Evolutionary conservation across 805 yeast species (phyloP), one percentile per base, ranked within the genome.

Genomic region (Spathaspora girioi): DNA sequence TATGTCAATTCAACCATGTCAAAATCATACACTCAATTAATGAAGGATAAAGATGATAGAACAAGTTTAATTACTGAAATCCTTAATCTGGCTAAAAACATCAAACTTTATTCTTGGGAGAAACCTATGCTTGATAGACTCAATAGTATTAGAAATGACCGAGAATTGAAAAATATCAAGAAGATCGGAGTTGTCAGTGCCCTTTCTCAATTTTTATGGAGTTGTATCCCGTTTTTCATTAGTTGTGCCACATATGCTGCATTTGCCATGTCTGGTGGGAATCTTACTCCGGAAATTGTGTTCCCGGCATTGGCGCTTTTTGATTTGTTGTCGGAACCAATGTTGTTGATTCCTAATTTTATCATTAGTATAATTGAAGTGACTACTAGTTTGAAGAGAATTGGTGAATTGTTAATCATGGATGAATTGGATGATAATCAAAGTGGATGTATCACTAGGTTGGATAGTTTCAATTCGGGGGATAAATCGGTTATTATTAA

Each of bases 31-130:
- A 59, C 58, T 43, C 59, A 58, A 18, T 63, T 60, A 49, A 64
- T 71, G 73, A 62, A 66, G 50, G 61, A 61, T 52, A 72, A 66
- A 55, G 78, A 73, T 53, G 61, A 62, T 27, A 61, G 78, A 57
- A 67, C 73, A 2, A 62, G 68, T 19, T 60, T 71, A 49, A 70
- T 69, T 50, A 65, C 68, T 27, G 77, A 73, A 53, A 69, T 73
- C 46, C 64, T 73, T 49, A 63, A 60, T 49, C 63, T 75, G 8
- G 67, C 71, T 32, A 73, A 71, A 53, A 66, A 70, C 46, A 62
- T 73, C 57, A 73, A 73, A 54, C 64, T 73, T 40, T 73, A 72
- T 54, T 66, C 76, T 2, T 73, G 77, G 77, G 77, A 73, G 52
- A 54, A 55, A 31, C 76, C 77, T 19, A 70, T 72, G 73, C 56